These are phyloP conservation scores for Theobroma grandiflorum DNA, from an alignment of 441 rosid genomes.

Conservation along the genomic window DNA sequence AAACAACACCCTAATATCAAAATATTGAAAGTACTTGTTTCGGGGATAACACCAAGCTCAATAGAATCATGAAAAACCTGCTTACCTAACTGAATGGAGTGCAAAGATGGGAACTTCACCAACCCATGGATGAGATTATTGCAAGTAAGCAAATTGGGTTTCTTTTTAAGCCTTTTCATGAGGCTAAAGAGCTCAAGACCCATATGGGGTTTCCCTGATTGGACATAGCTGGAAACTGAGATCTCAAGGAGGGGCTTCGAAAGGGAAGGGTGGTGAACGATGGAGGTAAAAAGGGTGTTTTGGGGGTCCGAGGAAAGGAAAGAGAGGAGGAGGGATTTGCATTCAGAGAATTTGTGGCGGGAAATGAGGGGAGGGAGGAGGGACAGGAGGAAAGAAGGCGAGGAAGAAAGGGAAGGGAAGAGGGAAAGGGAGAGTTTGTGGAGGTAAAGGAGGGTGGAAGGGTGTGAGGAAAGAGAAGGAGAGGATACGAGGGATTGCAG, in stretches of 20 bases:
- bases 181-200: slow-evolving; percentile 71
- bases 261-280: slow-evolving; percentile 49
- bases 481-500: slow-evolving; percentile 19
- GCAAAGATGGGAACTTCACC: slow-evolving; percentile 68
- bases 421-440: slow-evolving; percentile 26
- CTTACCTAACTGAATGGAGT: slow-evolving; percentile 57
- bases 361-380: slow-evolving; percentile 63
- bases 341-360: slow-evolving; percentile 61
- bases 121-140: slow-evolving; percentile 69
- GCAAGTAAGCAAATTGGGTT: slow-evolving; percentile 76
- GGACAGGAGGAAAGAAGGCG: slow-evolving; percentile 22
- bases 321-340: slow-evolving; percentile 69
- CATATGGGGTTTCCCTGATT: slow-evolving; percentile 65
- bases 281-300: slow-evolving; percentile 41
- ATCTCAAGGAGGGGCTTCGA: slow-evolving; percentile 67
- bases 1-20: slow-evolving; percentile 79
- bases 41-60: slow-evolving; percentile 55
- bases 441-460: slow-evolving; percentile 19
- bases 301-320: slow-evolving; percentile 64
- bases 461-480: slow-evolving; percentile 16
- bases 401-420: slow-evolving; percentile 26
- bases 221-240: slow-evolving; percentile 67
- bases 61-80: slow-evolving; percentile 62
- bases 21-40: slow-evolving; percentile 64
- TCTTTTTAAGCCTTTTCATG: slow-evolving; percentile 62